Evolutionary conservation across 2,329 filamentous ascomycete genomes (phyloP).

Genomic region (Sporothrix inflata): DNA sequence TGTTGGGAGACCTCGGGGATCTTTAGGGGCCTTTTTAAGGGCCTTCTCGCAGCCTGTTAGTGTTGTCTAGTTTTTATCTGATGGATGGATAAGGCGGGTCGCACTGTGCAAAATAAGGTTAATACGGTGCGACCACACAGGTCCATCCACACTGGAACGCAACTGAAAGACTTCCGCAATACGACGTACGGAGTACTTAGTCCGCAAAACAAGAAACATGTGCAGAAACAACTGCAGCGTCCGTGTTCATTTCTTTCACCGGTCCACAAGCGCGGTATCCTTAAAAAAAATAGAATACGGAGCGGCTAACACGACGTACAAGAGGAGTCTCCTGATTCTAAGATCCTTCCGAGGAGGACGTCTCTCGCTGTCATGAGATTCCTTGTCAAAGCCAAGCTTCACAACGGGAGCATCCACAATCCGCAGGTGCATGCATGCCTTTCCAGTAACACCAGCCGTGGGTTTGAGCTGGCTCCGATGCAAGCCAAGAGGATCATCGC

Average conservation of each 20-base stretch:
- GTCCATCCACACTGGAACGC: too few species aligned
- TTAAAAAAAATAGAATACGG: too few species aligned
- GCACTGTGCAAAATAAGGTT: neutral
- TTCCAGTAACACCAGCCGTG: too few species aligned
- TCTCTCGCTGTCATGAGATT: neutral
- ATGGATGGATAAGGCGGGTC: slow-evolving; percentile 7
- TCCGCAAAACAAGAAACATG: too few species aligned
- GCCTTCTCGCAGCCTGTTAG: neutral
- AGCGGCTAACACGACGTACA: too few species aligned
- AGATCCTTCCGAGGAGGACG: too few species aligned
- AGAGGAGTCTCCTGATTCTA: too few species aligned
- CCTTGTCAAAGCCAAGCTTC: neutral
- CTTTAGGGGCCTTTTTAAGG: neutral
- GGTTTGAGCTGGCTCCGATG: neutral
- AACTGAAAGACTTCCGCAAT: too few species aligned
- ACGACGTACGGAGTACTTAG: too few species aligned
- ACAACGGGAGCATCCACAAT: neutral
- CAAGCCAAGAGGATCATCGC: neutral
- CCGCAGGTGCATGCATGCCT: neutral
- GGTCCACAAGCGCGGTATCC: neutral
- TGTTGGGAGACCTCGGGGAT: neutral
- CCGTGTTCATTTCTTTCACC: too few species aligned
- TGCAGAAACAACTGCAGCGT: too few species aligned
- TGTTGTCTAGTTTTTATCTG: slow-evolving; percentile 1
- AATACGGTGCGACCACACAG: too few species aligned